Evolutionary conservation across 108 stramenopile genomes (phyloP), one percentile per base, ranked within the genome.

Genomic region (Nitzschia sp.): DNA sequence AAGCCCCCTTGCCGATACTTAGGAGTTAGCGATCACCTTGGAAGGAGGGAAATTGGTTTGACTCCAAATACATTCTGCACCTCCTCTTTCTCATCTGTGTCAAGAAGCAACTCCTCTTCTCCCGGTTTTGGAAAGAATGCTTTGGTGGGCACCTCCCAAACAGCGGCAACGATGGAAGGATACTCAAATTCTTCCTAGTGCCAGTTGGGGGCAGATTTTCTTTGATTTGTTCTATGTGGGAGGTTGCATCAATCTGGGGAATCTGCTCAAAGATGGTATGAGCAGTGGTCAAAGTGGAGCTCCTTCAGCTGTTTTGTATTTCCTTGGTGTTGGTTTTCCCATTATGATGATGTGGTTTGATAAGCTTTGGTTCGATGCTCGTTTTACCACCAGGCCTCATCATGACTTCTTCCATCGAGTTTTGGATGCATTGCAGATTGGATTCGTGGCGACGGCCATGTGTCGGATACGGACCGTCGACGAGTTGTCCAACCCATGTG

Each of bases 161-260:
- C 64, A 65, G 25, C 64, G 64, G 12, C 64, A 65, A 52, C 64
- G 50, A 53, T 65, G 64, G 64, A 51, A 24, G 10, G 69, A 60
- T 51, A 14, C 29, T n/a, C 69, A 61, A 10, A 41, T 70, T 38
- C 58, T 58, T 50, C 69, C 69, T 19, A 53, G 41, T 41, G 63
- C 63, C 21, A 78, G 67, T 61, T 78, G 77, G 77, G 78, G 78
- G 12, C 67, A 79, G 20, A 67, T 79, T 9, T 79, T 65, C 46
- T 80, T 65, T 21, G 75, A 76, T 51, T 48, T 82, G 7, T 82
- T 82, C 40, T 82, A 78, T 46, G 81, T 82, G 11, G 64, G 73
- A 10, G 77, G 73, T 12, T 75, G 70, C 17, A 69, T 50, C 71
- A 77, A 81, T 41, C 60, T 81, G 41, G 52, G 57, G 2, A 24